These are phyloP conservation scores for Podosphaera aphanis DNA, from an alignment of 2,329 filamentous ascomycete species.

Conservation along the genomic window DNA sequence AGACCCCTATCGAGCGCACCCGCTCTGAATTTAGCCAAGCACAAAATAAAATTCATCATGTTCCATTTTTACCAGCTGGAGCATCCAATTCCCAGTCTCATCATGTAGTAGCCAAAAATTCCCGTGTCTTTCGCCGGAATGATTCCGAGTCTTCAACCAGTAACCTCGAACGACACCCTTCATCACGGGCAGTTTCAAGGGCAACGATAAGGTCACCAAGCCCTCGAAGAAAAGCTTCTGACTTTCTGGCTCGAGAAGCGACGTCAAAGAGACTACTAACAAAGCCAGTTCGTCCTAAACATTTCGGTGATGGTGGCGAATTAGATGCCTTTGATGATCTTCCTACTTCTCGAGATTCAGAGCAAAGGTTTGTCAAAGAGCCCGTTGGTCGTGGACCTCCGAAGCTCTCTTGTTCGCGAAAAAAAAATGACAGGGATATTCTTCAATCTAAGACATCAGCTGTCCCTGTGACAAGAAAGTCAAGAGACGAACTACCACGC, in stretches of 20 bases:
- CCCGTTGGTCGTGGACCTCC: constrained; percentile 46
- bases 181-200: constrained; percentile 33
- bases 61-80: constrained; percentile 62
- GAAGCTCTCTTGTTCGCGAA: constrained; percentile 32
- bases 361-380: constrained; percentile 63
- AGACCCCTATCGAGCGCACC: constrained; percentile 41
- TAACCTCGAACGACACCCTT: constrained; percentile 31
- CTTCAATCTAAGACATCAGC: constrained; percentile 29
- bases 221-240: constrained; percentile 25
- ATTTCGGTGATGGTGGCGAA: constrained; percentile 83
- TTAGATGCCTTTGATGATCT: constrained; percentile 86
- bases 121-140: constrained; percentile 52
- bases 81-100: constrained; percentile 52
- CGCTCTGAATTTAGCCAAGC: constrained; percentile 26
- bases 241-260: constrained; percentile 19
- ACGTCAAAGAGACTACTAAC: constrained; percentile 46
- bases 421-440: constrained; percentile 31
- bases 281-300: constrained; percentile 42
- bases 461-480: constrained; percentile 26
- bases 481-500: constrained; percentile 29
- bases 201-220: constrained; percentile 32
- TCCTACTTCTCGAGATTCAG: constrained; percentile 60
- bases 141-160: constrained; percentile 52
- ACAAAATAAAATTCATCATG: constrained; percentile 32
- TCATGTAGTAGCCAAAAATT: constrained; percentile 47